Conservation (phyloP, 2,329 filamentous ascomycete genomes). For the Xylaria sp. region DNA sequence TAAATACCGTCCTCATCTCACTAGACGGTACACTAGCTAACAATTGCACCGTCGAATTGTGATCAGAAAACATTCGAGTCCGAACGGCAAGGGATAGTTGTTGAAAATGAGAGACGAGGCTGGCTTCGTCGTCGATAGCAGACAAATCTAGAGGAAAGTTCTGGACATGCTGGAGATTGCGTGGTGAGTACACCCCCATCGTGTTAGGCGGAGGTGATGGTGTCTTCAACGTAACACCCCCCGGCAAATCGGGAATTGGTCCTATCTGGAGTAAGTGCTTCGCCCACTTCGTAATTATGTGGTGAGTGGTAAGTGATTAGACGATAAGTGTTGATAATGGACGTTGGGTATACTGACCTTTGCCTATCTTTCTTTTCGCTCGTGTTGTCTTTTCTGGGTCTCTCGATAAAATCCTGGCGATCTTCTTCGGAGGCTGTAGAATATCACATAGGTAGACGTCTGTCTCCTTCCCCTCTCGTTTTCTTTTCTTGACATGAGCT, state of each 20-base stretch:
- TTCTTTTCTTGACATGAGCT: slow-evolving; percentile 1
- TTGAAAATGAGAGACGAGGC: too few relatives aligned
- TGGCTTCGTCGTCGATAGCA: neutral
- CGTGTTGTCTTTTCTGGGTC: neutral
- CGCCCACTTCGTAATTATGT: too few relatives aligned
- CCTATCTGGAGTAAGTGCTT: neutral
- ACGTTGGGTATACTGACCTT: too few relatives aligned
- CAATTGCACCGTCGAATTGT: neutral
- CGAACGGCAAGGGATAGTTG: neutral
- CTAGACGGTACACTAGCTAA: slow-evolving; percentile 4
- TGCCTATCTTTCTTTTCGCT: too few relatives aligned
- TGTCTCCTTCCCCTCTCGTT: slow-evolving; percentile 20
- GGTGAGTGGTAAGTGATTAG: too few relatives aligned
- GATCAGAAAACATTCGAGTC: neutral
- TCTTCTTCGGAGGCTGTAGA: slow-evolving; percentile 1
- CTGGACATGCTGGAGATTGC: neutral
- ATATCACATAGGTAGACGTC: slow-evolving; percentile 8
- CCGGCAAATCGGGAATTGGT: slow-evolving; percentile 14
- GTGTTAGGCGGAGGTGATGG: neutral
- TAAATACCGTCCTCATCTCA: neutral
- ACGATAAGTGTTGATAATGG: neutral
- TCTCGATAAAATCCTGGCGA: neutral
- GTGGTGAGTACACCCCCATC: neutral
- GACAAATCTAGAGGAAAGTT: neutral
- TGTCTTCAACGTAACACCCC: neutral